Base-by-base conservation (phyloP, 139 green algal species). In the Micractinium conductrix region DNA sequence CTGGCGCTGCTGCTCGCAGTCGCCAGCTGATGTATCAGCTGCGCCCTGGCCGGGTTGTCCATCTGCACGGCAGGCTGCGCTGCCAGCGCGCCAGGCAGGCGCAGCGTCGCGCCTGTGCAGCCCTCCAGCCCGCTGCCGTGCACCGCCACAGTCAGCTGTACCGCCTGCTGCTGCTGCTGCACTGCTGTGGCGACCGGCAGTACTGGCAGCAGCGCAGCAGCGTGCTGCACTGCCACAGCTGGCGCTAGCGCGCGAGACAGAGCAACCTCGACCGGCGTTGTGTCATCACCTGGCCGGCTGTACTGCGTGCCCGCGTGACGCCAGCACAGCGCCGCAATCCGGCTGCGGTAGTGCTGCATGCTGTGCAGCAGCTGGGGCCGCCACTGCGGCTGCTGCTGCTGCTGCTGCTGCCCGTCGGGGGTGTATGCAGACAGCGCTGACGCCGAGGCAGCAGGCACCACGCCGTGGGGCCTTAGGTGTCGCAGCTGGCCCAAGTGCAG, bases 281-380 rank as follows among this genome's bases (percentile, higher is more conserved):
- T 10, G 17, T 21, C 16, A 28, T 17, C 43, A 14, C 35, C 43
- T n/a, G n/a, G n/a, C n/a, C n/a, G n/a, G 68, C 68, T 50, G 37
- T 50, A 45, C 14, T 44, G 44, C 72, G 9, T 26, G 30, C 19
- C 50, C 48, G 37, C 21, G 7, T 40, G 30, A 0, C 30, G 30
- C 50, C 55, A 45, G 35, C 74, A 69, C 35, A 48, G 10, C 35
- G 35, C 53, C 33, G 53, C 74, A 21, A 37, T 50, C 33, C 74
- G n/a, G 37, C 37, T 30, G 16, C 76, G 76, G 40, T 82, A 82
- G 58, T 71, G 58, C 37, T 35, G 35, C 76, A 82, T 82, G 76
- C 76, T 82, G 76, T 82, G 76, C 55, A 70, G 76, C 55, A 70
- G 30, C 37, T 63, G 50, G 3, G n/a, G n/a, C n/a, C 38, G 35